phyloP scores from a whole-genome alignment of 495 filamentous ascomycete genomes.

The Neurospora sp. region DNA sequence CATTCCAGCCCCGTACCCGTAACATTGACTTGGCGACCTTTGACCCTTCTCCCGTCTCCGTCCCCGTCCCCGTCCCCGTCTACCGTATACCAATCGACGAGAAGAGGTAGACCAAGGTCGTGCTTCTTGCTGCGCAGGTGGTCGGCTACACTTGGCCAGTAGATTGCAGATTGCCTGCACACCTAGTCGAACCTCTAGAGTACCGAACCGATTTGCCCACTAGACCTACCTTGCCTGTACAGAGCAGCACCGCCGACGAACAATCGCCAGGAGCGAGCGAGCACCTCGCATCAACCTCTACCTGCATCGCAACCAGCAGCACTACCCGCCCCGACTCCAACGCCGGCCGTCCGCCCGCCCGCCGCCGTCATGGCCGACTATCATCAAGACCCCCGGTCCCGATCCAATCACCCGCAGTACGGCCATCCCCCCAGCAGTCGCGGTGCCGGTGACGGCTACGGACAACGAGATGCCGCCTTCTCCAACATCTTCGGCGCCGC shows the following conservation, averaged over 20 bases:
- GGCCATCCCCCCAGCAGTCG: conserved; percentile 46
- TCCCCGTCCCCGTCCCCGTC: neutral
- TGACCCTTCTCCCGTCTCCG: neutral
- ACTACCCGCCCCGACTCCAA: neutral
- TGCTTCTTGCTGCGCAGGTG: neutral
- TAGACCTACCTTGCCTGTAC: neutral
- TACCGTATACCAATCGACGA: neutral
- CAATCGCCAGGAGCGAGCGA: neutral
- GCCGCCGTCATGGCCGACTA: conserved; percentile 69
- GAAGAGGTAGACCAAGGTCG: neutral
- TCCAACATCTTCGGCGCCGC: conserved; percentile 90
- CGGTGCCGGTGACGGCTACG: conserved; percentile 16
- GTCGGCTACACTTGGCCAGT: neutral
- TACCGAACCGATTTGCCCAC: neutral
- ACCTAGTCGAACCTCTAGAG: neutral
- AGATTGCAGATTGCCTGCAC: neutral
- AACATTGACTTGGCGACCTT: neutral
- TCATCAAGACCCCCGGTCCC: conserved; percentile 61
- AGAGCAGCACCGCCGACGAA: neutral
- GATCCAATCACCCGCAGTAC: conserved; percentile 40
- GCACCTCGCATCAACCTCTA: conserved; percentile 1
- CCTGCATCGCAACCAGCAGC: neutral
- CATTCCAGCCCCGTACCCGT: conserved; percentile 1
- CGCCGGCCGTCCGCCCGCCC: conserved; percentile 5
- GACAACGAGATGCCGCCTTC: conserved; percentile 89